phyloP scores from a whole-genome alignment of 352 stramenopile species.

The Phytophthora palmivora region DNA sequence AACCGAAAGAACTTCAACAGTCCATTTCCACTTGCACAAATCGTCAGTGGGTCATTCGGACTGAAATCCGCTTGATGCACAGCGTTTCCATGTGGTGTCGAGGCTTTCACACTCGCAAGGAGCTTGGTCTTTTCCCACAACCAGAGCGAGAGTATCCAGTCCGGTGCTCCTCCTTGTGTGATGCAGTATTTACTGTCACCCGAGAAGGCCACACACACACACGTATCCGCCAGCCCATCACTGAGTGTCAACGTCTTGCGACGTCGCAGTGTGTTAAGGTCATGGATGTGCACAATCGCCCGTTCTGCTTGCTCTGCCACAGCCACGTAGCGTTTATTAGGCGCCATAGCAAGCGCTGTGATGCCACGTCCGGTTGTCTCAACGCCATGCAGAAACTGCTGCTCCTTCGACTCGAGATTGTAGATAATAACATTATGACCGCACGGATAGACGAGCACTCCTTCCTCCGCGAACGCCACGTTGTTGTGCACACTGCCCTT shows the following conservation, averaged over 20 bases:
- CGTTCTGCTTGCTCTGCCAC: constrained; percentile 88
- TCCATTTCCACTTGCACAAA: constrained; percentile 91
- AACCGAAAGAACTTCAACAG: constrained; percentile 93
- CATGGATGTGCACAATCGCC: constrained; percentile 91
- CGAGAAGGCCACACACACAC: constrained; percentile 89
- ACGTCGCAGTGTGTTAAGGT: constrained; percentile 84
- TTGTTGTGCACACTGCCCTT: constrained; percentile 86
- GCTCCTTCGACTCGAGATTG: constrained; percentile 90
- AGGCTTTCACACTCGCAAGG: constrained; percentile 75
- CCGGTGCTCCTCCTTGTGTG: constrained; percentile 87
- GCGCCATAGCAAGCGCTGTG: constrained; percentile 83
- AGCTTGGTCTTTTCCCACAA: constrained; percentile 94
- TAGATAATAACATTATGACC: constrained; percentile 90
- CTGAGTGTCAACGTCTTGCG: constrained; percentile 85
- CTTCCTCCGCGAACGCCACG: constrained; percentile 88
- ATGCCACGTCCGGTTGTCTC: constrained; percentile 83
- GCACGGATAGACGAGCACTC: constrained; percentile 86
- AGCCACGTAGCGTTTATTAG: constrained; percentile 88
- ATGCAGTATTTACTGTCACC: constrained; percentile 92
- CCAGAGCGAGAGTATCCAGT: constrained; percentile 93
- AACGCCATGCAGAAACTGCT: constrained; percentile 91
- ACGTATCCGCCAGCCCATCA: constrained; percentile 85
- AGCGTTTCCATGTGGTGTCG: constrained; percentile 66
- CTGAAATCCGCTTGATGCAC: constrained; percentile 92
- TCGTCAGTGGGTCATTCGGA: constrained; percentile 79